Conservation (phyloP, 2,329 filamentous ascomycete genomes). For the Phialophora macrospora region DNA sequence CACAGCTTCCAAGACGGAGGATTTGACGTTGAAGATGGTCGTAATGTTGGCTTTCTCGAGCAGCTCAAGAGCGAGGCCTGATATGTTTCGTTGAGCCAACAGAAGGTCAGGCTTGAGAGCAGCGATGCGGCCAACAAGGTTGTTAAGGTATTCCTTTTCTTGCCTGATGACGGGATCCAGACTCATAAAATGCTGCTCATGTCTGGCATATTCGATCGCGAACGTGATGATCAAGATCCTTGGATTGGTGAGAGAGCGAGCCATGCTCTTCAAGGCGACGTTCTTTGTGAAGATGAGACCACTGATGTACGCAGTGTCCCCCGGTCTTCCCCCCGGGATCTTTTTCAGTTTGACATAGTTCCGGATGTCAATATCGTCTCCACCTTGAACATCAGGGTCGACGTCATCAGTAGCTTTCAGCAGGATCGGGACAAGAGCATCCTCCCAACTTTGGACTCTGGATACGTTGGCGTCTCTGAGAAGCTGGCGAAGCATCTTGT, state of each 20-base stretch:
- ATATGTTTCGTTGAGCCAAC: slow-evolving; percentile 90
- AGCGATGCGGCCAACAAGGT: slow-evolving; percentile 88
- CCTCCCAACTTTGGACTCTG: slow-evolving; percentile 80
- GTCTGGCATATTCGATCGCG: slow-evolving; percentile 91
- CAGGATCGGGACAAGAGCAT: slow-evolving; percentile 85
- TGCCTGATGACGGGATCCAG: slow-evolving; percentile 95
- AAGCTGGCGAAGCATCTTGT: slow-evolving; percentile 80
- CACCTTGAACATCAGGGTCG: slow-evolving; percentile 84
- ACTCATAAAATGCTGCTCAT: slow-evolving; percentile 96
- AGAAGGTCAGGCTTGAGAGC: slow-evolving; percentile 83
- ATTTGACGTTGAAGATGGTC: slow-evolving; percentile 95
- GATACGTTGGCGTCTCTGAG: slow-evolving; percentile 76
- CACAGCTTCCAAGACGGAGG: slow-evolving; percentile 92
- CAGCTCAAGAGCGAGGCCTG: slow-evolving; percentile 85
- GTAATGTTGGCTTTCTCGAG: slow-evolving; percentile 87
- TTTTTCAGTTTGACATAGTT: slow-evolving; percentile 98
- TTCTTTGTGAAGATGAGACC: slow-evolving; percentile 98
- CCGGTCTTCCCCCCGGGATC: slow-evolving; percentile 85
- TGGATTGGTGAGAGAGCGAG: slow-evolving; percentile 78
- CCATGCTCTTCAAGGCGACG: slow-evolving; percentile 94
- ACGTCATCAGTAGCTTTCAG: slow-evolving; percentile 92
- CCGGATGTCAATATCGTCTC: slow-evolving; percentile 94
- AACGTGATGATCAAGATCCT: slow-evolving; percentile 93
- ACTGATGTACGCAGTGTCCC: slow-evolving; percentile 94
- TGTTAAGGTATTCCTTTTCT: slow-evolving; percentile 89